Percentiles rank a stretch among this genome's conserved stretches.
Conservation (phyloP, 2,329 filamentous ascomycete species). For the Claviceps sp. region DNA sequence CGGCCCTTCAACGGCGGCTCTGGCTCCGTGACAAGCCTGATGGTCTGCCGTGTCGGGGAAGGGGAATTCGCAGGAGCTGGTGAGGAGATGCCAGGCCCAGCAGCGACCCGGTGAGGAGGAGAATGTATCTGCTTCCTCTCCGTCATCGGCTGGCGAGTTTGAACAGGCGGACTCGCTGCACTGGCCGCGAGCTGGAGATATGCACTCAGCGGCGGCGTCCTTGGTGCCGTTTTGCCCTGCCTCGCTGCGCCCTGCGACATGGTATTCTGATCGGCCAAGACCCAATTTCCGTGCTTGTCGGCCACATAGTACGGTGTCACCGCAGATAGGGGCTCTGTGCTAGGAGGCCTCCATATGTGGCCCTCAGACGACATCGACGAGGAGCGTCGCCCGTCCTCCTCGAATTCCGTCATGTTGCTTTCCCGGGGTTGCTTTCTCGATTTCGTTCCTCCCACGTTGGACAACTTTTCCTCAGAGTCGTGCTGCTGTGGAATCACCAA, state of each 20-base stretch:
- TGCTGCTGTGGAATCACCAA: conserved; percentile 15
- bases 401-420: conserved; percentile 38
- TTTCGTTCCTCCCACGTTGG: neutral
- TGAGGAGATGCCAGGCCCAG: neutral
- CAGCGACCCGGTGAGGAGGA: too few relatives aligned
- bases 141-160: neutral
- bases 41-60: neutral
- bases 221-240: conserved; percentile 11
- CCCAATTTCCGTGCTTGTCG: conserved; percentile 41
- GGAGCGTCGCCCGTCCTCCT: conserved; percentile 30
- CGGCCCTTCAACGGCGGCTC: neutral
- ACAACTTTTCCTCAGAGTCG: neutral
- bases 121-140: neutral
- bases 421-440: conserved; percentile 17
- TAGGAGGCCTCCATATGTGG: conserved; percentile 39
- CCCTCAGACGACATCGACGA: conserved; percentile 21
- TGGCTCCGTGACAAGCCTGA: conserved; percentile 2
- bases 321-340: conserved; percentile 30
- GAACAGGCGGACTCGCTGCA: conserved; percentile 10
- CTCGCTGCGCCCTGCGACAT: conserved; percentile 12
- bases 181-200: conserved; percentile 5
- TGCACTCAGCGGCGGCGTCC: conserved; percentile 5
- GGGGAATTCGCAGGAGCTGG: neutral
- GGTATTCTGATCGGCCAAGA: conserved; percentile 27
- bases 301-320: conserved; percentile 33